These are phyloP conservation scores for Omphalotus guepiniiformis DNA, from an alignment of 768 basidiomycete species.

Conservation along the genomic window DNA sequence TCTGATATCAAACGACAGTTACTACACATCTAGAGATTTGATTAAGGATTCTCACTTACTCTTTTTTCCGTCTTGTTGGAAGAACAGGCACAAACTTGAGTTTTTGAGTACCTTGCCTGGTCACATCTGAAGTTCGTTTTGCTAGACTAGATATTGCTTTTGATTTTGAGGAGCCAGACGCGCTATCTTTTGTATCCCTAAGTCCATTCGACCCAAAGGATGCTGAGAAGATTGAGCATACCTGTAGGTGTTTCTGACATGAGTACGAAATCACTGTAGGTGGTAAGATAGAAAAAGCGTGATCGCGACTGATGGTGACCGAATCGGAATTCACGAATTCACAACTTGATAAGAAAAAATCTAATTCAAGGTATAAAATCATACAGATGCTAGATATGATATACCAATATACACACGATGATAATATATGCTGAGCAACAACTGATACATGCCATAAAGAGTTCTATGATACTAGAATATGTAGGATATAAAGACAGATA, in stretches of 20 bases:
- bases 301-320: too few relatives aligned
- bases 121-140: constrained; percentile 67
- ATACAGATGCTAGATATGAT: too few relatives aligned
- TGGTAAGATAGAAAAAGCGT: too few relatives aligned
- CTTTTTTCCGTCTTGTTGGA: constrained; percentile 73
- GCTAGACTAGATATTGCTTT: constrained; percentile 78
- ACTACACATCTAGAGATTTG: constrained; percentile 1
- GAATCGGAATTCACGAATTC: too few relatives aligned
- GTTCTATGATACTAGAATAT: too few relatives aligned
- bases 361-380: too few relatives aligned
- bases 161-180: constrained; percentile 26
- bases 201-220: background rate
- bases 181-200: background rate
- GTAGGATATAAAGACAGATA: too few relatives aligned
- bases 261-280: too few relatives aligned
- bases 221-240: background rate
- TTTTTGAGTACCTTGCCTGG: constrained; percentile 68
- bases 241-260: constrained; percentile 6
- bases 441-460: too few relatives aligned
- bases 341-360: too few relatives aligned
- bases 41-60: constrained; percentile 44
- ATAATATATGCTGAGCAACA: too few relatives aligned
- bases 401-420: too few relatives aligned
- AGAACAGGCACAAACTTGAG: constrained; percentile 80
- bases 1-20: constrained; percentile 29